Conservation (phyloP, 148 eudicot species). For the Chenopodium quinoa region DNA sequence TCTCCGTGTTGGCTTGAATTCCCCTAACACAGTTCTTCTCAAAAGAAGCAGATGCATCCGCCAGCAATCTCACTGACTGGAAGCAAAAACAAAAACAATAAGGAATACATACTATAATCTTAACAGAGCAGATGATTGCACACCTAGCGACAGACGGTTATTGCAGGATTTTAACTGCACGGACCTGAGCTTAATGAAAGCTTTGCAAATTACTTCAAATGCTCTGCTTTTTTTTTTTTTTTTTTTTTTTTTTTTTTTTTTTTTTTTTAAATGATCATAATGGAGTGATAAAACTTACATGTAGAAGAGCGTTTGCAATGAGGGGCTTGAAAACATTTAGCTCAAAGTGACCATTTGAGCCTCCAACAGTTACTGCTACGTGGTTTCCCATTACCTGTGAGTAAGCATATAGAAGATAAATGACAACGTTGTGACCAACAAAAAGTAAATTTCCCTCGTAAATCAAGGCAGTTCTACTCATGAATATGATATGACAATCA, state of each 20-base stretch:
- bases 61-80: conserved; percentile 82
- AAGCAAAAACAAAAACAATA: conserved; percentile 8
- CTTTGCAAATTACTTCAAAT: background rate
- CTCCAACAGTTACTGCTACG: conserved; percentile 91
- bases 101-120: background rate
- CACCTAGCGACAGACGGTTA: background rate
- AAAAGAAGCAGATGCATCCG: conserved; percentile 92
- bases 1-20: conserved; percentile 84
- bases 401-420: conserved; percentile 9
- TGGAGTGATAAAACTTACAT: conserved; percentile 43
- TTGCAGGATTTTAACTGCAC: background rate
- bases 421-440: background rate
- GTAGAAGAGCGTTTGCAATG: conserved; percentile 83
- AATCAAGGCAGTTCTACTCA: background rate
- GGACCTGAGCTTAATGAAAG: background rate
- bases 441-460: background rate
- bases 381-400: conserved; percentile 97
- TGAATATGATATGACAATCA: background rate
- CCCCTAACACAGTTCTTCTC: conserved; percentile 97
- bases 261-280: background rate
- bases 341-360: conserved; percentile 98
- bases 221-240: too few species aligned
- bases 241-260: too few species aligned
- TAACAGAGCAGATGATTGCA: background rate
- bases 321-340: conserved; percentile 94